A percentile compares a stretch with the other conserved stretches of the same genome.
Conservation (phyloP, 225 moss, liverwort and hornwort genomes). For the Polytrichum commune region DNA sequence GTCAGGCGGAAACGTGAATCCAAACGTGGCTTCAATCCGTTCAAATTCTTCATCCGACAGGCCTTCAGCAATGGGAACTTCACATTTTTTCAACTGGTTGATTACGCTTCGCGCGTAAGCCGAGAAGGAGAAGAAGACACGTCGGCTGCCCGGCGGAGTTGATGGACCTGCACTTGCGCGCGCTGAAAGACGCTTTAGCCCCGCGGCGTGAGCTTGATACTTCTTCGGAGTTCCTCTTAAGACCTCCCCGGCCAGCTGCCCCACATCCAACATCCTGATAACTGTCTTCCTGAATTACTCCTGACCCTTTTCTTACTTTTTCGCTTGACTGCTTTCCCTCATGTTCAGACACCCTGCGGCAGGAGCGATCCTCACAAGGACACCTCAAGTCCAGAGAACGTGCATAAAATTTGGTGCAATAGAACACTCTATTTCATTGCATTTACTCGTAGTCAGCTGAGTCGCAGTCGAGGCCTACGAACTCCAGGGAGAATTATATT, state of each 20-base stretch:
- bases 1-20: slow-evolving; percentile 94
- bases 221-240: slow-evolving; percentile 39
- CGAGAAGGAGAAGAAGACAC: slow-evolving; percentile 80
- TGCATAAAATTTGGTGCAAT: too few relatives aligned
- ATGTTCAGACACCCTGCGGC: too few relatives aligned
- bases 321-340: too few relatives aligned
- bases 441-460: too few relatives aligned
- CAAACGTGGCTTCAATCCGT: slow-evolving; percentile 76
- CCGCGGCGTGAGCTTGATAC: slow-evolving; percentile 76
- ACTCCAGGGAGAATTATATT: too few relatives aligned
- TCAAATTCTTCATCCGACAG: slow-evolving; percentile 85
- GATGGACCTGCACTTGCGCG: slow-evolving; percentile 75
- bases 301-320: too few relatives aligned
- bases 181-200: slow-evolving; percentile 80
- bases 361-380: too few relatives aligned
- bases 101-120: slow-evolving; percentile 77
- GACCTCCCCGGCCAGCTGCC: slow-evolving; percentile 37
- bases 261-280: slow-evolving; percentile 65
- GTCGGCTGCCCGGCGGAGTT: slow-evolving; percentile 62
- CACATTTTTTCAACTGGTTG: slow-evolving; percentile 63
- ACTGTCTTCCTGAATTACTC: too few relatives aligned
- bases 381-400: too few relatives aligned
- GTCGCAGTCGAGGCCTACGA: too few relatives aligned
- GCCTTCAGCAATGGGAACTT: slow-evolving; percentile 73
- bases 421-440: too few relatives aligned